These are phyloP conservation scores for Porcisia hertigi DNA, from an alignment of 208 protist genomes.

Conservation along the genomic window DNA sequence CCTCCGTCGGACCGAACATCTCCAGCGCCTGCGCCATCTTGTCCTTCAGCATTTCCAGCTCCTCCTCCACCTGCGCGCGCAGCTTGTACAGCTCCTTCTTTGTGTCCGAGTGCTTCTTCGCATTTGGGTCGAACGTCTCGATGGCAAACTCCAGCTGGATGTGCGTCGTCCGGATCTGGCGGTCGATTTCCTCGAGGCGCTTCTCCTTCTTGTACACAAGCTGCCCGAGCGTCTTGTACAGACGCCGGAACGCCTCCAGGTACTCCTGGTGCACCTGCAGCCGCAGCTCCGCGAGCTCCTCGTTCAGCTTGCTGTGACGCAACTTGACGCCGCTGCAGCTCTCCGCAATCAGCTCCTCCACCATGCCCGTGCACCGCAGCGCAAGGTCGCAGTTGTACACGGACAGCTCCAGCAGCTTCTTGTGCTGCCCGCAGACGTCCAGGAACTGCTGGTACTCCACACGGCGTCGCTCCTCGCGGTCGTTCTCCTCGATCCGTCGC, in stretches of 20 bases:
- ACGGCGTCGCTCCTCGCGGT: slow-evolving; percentile 78
- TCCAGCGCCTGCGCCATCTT: slow-evolving; percentile 39
- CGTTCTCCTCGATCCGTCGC: slow-evolving; percentile 82
- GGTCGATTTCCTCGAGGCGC: slow-evolving; percentile 74
- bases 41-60: slow-evolving; percentile 50
- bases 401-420: slow-evolving; percentile 82
- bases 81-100: slow-evolving; percentile 86
- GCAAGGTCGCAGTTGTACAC: slow-evolving; percentile 77
- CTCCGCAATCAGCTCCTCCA: slow-evolving; percentile 78
- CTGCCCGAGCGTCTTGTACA: slow-evolving; percentile 81
- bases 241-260: slow-evolving; percentile 25
- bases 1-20: slow-evolving; percentile 73
- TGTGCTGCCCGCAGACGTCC: slow-evolving; percentile 71
- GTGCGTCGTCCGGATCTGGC: slow-evolving; percentile 70
- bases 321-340: slow-evolving; percentile 75
- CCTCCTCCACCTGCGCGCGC: slow-evolving; percentile 64
- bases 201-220: slow-evolving; percentile 81
- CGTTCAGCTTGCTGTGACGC: slow-evolving; percentile 66
- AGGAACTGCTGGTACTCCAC: slow-evolving; percentile 86
- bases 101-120: slow-evolving; percentile 78
- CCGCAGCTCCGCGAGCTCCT: slow-evolving; percentile 45
- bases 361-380: slow-evolving; percentile 56
- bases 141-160: slow-evolving; percentile 83
- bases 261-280: slow-evolving; percentile 31
- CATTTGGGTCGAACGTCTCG: slow-evolving; percentile 83